These are phyloP conservation scores for Xerocomus potaroensis DNA, from an alignment of 768 basidiomycete species.

Conservation along the genomic window DNA sequence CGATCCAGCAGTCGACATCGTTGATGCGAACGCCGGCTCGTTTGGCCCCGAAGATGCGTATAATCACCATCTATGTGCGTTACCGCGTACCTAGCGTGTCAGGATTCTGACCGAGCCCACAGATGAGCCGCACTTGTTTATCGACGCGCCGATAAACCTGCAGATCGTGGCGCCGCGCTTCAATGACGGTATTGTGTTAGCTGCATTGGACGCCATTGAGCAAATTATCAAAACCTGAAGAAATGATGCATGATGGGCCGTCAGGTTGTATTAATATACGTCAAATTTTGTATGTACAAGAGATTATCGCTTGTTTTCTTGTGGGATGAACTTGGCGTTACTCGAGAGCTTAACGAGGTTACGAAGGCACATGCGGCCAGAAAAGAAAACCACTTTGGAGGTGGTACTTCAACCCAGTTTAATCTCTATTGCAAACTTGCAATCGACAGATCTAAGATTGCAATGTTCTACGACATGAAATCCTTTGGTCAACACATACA, in stretches of 20 bases:
- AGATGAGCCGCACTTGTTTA: slow-evolving; percentile 21
- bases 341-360: no score
- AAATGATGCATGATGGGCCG: not conserved
- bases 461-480: no score
- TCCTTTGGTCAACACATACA: not conserved
- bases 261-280: not conserved
- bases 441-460: no score
- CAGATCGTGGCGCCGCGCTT: slow-evolving; percentile 25
- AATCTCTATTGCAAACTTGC: no score
- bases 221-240: slow-evolving; percentile 20
- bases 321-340: no score
- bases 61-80: slow-evolving; percentile 18
- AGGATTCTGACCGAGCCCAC: slow-evolving; percentile 1
- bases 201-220: slow-evolving; percentile 23
- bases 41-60: slow-evolving; percentile 21
- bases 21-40: slow-evolving; percentile 4
- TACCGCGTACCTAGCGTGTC: not conserved
- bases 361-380: no score
- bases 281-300: no score
- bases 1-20: slow-evolving; percentile 24
- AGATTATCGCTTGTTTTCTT: no score
- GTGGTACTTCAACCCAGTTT: no score
- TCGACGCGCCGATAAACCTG: slow-evolving; percentile 17
- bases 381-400: no score
- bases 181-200: slow-evolving; percentile 25